A percentile compares a stretch with the other conserved stretches of the same genome.
Conservation (phyloP, 2,329 filamentous ascomycete genomes). For the Fonsecaea monophora region DNA sequence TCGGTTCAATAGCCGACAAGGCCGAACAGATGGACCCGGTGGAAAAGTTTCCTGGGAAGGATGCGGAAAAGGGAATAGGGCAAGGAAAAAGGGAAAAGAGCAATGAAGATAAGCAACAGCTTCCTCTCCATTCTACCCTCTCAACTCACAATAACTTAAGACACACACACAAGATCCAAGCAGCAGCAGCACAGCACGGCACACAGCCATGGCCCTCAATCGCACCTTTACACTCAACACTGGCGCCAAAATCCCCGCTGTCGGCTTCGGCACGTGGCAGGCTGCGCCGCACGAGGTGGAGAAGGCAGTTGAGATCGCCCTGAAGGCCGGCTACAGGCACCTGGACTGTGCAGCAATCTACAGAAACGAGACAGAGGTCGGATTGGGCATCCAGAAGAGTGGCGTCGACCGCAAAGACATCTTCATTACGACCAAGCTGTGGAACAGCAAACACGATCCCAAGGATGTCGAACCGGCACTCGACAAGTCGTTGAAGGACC, state of each 20-base stretch:
- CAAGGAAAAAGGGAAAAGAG: background rate
- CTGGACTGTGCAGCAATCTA: constrained; percentile 56
- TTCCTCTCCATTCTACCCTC: background rate
- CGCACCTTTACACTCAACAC: constrained; percentile 42
- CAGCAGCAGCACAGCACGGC: background rate
- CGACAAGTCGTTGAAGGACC: constrained; percentile 57
- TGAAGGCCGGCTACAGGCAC: constrained; percentile 48
- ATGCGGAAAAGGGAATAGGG: background rate
- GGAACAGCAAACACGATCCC: constrained; percentile 62
- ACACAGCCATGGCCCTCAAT: constrained; percentile 28
- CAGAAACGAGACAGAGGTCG: constrained; percentile 58
- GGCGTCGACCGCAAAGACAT: constrained; percentile 30
- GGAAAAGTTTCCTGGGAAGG: constrained; percentile 2
- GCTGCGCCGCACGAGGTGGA: constrained; percentile 56
- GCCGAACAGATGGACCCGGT: background rate
- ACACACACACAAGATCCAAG: background rate
- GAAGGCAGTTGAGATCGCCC: constrained; percentile 56
- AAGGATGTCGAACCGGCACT: constrained; percentile 59
- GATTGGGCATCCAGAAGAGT: constrained; percentile 50
- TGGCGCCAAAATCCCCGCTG: constrained; percentile 44
- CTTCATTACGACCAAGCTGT: constrained; percentile 67
- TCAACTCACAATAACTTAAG: background rate
- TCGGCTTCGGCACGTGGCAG: constrained; percentile 46
- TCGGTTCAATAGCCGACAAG: constrained; percentile 2
- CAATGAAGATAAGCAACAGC: background rate